Conservation (phyloP, 129 eudicot species). For the sunflower (Helianthus annuus) region DNA sequence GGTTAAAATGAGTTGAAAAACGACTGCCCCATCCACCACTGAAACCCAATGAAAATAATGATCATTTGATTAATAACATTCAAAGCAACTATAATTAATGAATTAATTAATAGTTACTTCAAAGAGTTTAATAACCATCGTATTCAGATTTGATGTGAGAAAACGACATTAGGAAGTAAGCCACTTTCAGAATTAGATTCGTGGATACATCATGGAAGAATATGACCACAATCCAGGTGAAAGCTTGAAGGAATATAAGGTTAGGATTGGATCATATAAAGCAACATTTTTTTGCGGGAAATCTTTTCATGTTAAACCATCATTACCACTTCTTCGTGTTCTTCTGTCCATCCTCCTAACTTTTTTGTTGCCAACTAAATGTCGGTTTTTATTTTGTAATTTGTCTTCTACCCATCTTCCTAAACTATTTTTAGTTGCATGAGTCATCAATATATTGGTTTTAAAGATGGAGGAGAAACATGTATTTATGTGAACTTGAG, state of each 20-base stretch:
- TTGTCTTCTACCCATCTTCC: background rate
- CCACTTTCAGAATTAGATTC: slow-evolving; percentile 30
- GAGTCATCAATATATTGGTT: too few species aligned
- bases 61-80: background rate
- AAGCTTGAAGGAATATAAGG: slow-evolving; percentile 1
- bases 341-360: slow-evolving; percentile 18
- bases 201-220: slow-evolving; percentile 20
- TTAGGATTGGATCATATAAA: slow-evolving; percentile 16
- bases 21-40: too few species aligned
- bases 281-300: slow-evolving; percentile 3
- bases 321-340: too few species aligned
- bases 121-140: background rate
- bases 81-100: background rate
- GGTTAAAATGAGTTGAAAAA: too few species aligned
- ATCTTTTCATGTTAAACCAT: slow-evolving; percentile 7
- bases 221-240: background rate
- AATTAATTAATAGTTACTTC: background rate
- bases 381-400: background rate
- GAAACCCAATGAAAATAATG: background rate
- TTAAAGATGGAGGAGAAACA: too few species aligned
- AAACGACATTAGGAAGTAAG: slow-evolving; percentile 8
- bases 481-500: too few species aligned
- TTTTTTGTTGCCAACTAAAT: slow-evolving; percentile 2
- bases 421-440: background rate
- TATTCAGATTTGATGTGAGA: slow-evolving; percentile 3